Evolutionary conservation across 2,329 filamentous ascomycete genomes (phyloP).

Genomic region (Exophiala bonariae): DNA sequence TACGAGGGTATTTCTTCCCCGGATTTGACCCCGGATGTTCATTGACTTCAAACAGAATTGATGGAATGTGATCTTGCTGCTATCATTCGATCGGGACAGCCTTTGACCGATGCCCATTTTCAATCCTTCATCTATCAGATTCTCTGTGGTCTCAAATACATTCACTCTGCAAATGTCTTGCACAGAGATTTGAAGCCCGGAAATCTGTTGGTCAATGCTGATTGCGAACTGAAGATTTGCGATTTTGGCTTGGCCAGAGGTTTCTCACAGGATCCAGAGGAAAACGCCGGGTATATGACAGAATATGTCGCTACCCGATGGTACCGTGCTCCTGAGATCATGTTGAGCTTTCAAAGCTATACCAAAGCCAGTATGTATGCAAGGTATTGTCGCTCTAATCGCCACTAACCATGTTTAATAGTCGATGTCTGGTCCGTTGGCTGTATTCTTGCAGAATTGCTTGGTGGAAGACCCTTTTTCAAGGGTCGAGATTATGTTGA

Average conservation of each 20-base stretch:
- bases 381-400: conserved; percentile 6
- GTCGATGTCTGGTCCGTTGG: conserved; percentile 99
- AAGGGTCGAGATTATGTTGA: conserved; percentile 99
- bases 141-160: conserved; percentile 97
- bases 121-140: conserved; percentile 99
- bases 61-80: conserved; percentile 99
- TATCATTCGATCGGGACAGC: conserved; percentile 96
- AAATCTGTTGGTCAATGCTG: conserved; percentile 95
- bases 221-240: conserved; percentile 99
- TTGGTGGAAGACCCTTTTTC: conserved; percentile 96
- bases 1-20: conserved; percentile 70
- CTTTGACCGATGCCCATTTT: conserved; percentile 96
- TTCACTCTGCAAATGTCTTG: conserved; percentile 96
- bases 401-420: conserved; percentile 41
- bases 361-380: conserved; percentile 93
- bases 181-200: conserved; percentile 97
- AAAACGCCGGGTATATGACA: conserved; percentile 99
- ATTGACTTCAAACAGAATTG: conserved; percentile 64
- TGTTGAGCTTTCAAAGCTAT: conserved; percentile 99
- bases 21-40: neutral
- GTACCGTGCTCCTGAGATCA: conserved; percentile 98
- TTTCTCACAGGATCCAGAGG: conserved; percentile 94
- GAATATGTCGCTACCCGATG: conserved; percentile 98
- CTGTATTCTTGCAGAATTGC: conserved; percentile 92
- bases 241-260: conserved; percentile 96